These are phyloP conservation scores for Heliosperma pusillum DNA, from an alignment of 148 eudicot species.

Conservation along the genomic window DNA sequence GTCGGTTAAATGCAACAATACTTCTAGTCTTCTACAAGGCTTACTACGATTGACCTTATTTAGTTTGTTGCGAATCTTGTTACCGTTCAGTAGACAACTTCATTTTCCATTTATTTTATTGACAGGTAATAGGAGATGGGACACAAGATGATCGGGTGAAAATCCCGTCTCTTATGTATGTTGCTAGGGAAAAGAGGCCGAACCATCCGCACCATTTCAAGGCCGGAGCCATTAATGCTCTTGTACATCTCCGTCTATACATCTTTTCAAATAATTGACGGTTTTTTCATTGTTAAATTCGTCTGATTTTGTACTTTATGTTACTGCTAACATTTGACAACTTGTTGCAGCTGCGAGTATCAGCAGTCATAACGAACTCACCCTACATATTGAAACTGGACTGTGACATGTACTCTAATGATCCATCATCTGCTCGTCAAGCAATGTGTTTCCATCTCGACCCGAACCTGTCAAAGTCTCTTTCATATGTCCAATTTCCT, in stretches of 20 bases:
- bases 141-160: neutral
- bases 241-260: constrained; percentile 17
- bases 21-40: too few relatives aligned
- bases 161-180: constrained; percentile 36
- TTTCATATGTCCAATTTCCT: constrained; percentile 69
- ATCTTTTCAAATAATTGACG: neutral
- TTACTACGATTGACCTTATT: too few relatives aligned
- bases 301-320: too few relatives aligned
- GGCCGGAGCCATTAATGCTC: constrained; percentile 43
- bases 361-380: constrained; percentile 49
- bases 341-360: constrained; percentile 57
- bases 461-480: constrained; percentile 32
- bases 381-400: constrained; percentile 55
- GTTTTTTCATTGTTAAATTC: neutral
- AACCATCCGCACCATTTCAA: constrained; percentile 35
- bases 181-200: constrained; percentile 36
- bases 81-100: neutral
- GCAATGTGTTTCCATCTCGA: constrained; percentile 82
- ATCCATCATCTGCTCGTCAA: constrained; percentile 58
- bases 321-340: neutral
- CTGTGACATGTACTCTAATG: constrained; percentile 71
- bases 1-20: too few relatives aligned
- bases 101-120: neutral
- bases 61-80: too few relatives aligned
- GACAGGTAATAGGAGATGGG: neutral